Base-by-base conservation (phyloP, 768 basidiomycete species). In the Kwoniella sp. region DNA sequence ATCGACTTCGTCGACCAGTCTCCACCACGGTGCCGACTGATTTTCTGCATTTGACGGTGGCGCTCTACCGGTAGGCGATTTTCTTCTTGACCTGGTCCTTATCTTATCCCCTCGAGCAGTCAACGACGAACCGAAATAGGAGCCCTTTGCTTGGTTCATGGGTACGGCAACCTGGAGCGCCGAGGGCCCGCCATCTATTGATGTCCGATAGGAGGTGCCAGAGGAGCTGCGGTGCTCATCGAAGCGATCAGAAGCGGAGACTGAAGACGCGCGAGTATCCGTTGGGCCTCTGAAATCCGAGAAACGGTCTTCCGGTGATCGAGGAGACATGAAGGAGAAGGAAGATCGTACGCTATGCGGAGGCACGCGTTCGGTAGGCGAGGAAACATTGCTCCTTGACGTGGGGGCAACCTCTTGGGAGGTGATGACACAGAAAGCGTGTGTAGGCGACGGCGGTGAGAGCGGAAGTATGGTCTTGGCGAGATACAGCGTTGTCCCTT, bases 371-470 rank as follows among this genome's bases (percentile, higher is more conserved):
- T 61, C 60, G 8, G 60, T 61, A n/a, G 60, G 60, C 2, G 60
- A 61, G 9, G 51, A 45, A 13, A 61, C 25, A 26, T 31, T 53
- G 11, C 51, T 53, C 34, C 41, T 52, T 2, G 28, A 48, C 9
- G 12, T 15, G 15, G 41, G 29, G 23, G 41, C 22, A 22, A 67
- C 34, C 20, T n/a, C 29, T 47, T 73, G 74, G 3, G 74, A 72
- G 23, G 74, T 76, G 65, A 76, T 66, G 38, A 73, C 51, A 59
- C 74, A 76, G 58, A 76, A 70, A 0, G 66, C 48, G 47, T 73
- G 70, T 1, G 69, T 69, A 3, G 63, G 59, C 9, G 68, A 73
- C 31, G 74, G 66, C 12, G 74, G 70, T 1, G 67, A 66, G 15
- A 72, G 52, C 4, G 72, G 72, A 12, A 73, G 20, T 15, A 67